Evolutionary conservation across 257 asterid genomes (phyloP).

Genomic region (Fraxinus cuspidata): DNA sequence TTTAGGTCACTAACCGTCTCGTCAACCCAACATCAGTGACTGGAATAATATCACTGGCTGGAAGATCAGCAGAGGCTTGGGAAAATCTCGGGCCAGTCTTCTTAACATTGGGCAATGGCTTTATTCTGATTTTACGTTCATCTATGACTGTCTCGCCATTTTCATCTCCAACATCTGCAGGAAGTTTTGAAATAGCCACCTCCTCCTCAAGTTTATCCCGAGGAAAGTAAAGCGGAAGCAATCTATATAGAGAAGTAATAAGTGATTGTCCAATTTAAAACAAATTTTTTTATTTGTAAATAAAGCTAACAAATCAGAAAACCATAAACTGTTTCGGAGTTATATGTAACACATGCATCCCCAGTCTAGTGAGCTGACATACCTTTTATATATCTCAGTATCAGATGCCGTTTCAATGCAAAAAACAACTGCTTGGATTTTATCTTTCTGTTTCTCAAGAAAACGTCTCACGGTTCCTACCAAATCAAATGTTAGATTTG

Average conservation of each 20-base stretch:
- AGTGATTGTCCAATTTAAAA: neutral
- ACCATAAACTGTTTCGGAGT: neutral
- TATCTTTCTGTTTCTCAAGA: slow-evolving; percentile 90
- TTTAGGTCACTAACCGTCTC: slow-evolving; percentile 57
- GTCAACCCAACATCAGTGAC: slow-evolving; percentile 59
- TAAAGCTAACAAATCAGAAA: neutral
- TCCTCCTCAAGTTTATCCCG: slow-evolving; percentile 89
- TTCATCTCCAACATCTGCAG: slow-evolving; percentile 99
- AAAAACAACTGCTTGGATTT: slow-evolving; percentile 32
- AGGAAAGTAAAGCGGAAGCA: slow-evolving; percentile 98
- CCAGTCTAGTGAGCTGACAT: neutral
- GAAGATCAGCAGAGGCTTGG: slow-evolving; percentile 50
- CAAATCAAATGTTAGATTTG: slow-evolving; percentile 24
- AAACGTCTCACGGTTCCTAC: slow-evolving; percentile 93
- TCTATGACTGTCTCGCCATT: slow-evolving; percentile 90
- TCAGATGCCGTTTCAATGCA: slow-evolving; percentile 80
- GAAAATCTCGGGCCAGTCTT: slow-evolving; percentile 46
- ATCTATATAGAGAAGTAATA: slow-evolving; percentile 42
- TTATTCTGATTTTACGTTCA: slow-evolving; percentile 94
- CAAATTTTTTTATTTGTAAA: neutral
- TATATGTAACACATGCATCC: too few relatives aligned
- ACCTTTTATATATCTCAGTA: slow-evolving; percentile 97
- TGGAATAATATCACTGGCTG: slow-evolving; percentile 16
- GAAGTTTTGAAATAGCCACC: slow-evolving; percentile 77
- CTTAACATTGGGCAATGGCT: slow-evolving; percentile 81